Evolutionary conservation across 2,329 filamentous ascomycete genomes (phyloP), one percentile per base, ranked within the genome.

Genomic region (Trichoderma harzianum): DNA sequence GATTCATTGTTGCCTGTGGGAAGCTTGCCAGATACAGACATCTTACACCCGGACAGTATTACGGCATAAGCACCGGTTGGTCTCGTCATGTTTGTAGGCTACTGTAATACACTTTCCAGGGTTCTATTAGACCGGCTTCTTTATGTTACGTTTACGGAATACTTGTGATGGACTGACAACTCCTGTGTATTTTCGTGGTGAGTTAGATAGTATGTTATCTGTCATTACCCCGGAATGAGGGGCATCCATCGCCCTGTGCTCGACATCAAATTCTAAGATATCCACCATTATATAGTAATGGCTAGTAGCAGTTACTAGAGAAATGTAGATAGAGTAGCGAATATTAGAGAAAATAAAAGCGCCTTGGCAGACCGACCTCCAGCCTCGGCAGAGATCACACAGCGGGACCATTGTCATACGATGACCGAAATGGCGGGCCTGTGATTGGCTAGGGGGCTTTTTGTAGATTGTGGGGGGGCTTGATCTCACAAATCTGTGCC

Each of bases 331-430:
- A n/a, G 3, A 43, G 39, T 3, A 43, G 16, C 5, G 16, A 43
- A 43, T 43, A 43, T 7, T 10, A 2, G 39, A n/a, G 7, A 10
- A n/a, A 43, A 60, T 34, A 34, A 34, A 32, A 60, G 28, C 16
- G 10, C 18, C 43, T 55, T 66, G 43, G 43, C 24, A n/a, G 47
- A 55, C 4, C 12, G 28, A 55, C 26, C 28, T 68, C 51, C n/a
- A 69, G 57, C 58, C 60, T 70, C 68, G 47, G 60, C 24, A 70
- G n/a, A 62, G 32, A 51, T 32, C 7, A 18, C 57, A 34, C n/a
- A 26, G 34, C 28, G 36, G 66, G 34, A 36, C 30, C 11, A 16
- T 2, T n/a, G 5, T 10, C 10, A 1, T 7, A 24, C 36, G 32
- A 43, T n/a, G 18, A 30, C 53, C 39, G 65, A 69, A 47, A 69